Conservation (phyloP, 257 asterid species). For the Rauvolfia tetraphylla region DNA sequence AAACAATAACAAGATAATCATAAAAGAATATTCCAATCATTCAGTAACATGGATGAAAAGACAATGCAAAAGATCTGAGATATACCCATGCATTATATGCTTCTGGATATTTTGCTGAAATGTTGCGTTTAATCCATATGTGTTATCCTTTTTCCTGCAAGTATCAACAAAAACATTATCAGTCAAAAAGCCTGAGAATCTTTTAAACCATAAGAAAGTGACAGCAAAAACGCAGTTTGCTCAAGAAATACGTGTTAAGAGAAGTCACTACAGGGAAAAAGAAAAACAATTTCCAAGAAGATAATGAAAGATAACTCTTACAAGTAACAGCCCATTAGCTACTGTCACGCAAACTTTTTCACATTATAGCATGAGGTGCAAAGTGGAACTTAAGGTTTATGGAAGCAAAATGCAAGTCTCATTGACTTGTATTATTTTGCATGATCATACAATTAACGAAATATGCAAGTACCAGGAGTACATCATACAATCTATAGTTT, state of each 20-base stretch:
- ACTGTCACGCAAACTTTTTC: background rate
- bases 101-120: slow-evolving; percentile 85
- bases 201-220: background rate
- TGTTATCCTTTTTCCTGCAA: slow-evolving; percentile 80
- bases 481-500: background rate
- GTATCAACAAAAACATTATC: slow-evolving; percentile 16
- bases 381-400: background rate
- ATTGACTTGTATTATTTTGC: background rate
- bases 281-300: background rate
- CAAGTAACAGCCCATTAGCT: background rate
- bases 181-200: background rate
- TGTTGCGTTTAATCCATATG: slow-evolving; percentile 58
- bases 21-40: background rate
- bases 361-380: background rate
- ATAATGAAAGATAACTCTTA: background rate
- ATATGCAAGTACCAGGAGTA: background rate
- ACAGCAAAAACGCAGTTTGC: background rate
- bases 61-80: slow-evolving; percentile 12
- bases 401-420: background rate
- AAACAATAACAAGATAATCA: background rate
- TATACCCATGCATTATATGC: slow-evolving; percentile 82
- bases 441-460: no score
- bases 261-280: background rate
- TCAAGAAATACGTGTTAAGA: background rate
- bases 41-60: background rate